phyloP scores from a whole-genome alignment of 495 filamentous ascomycete genomes.

The Sordaria brevicollis region DNA sequence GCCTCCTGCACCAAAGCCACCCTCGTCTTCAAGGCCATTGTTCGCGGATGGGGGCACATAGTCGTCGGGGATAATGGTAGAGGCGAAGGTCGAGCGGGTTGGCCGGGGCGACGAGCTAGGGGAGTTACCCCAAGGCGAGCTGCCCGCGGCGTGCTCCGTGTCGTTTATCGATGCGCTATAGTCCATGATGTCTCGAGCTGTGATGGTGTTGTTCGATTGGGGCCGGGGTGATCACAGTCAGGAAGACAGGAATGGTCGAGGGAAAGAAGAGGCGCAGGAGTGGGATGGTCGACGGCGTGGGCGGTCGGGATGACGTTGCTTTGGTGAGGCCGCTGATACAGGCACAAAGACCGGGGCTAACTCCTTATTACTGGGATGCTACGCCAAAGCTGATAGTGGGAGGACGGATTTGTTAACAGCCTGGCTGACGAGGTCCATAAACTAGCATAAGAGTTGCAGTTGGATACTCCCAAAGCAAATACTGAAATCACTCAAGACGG shows the following conservation, averaged over 20 bases:
- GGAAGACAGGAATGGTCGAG: background rate
- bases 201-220: background rate
- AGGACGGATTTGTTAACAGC: background rate
- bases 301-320: background rate
- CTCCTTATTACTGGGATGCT: background rate
- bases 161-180: conserved; percentile 71
- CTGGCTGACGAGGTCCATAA: background rate
- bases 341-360: background rate
- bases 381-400: background rate
- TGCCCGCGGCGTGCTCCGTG: conserved; percentile 55
- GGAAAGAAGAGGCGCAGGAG: background rate
- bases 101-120: conserved; percentile 54
- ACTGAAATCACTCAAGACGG: background rate
- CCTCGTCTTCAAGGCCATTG: conserved; percentile 31
- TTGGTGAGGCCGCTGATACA: background rate
- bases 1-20: conserved; percentile 24
- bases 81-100: conserved; percentile 45
- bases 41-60: conserved; percentile 22
- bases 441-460: background rate
- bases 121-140: conserved; percentile 70
- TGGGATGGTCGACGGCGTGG: background rate
- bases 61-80: conserved; percentile 20
- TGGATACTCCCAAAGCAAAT: too few species aligned
- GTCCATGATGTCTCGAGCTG: conserved; percentile 50
- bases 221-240: background rate